Evolutionary conservation across 257 asterid genomes (phyloP).

Genomic region (Echites panduratus): DNA sequence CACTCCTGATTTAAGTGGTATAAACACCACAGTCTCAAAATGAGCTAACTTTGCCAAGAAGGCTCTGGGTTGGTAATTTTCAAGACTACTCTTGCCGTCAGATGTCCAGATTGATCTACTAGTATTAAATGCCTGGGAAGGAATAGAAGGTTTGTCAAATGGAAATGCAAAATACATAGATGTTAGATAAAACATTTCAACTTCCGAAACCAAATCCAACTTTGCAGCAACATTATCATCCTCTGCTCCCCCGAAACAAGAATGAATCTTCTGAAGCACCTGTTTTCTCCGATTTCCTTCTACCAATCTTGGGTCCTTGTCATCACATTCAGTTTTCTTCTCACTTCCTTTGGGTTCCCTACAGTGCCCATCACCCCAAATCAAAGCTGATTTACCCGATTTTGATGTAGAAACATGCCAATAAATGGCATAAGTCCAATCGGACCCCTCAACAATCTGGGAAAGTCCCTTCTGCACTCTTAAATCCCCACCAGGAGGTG

Average conservation of each 20-base stretch:
- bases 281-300: slow-evolving; percentile 46
- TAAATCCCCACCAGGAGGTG: slow-evolving; percentile 54
- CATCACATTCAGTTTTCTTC: slow-evolving; percentile 21
- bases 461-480: slow-evolving; percentile 66
- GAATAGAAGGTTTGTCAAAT: slow-evolving; percentile 84
- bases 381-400: slow-evolving; percentile 86
- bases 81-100: slow-evolving; percentile 43
- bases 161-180: slow-evolving; percentile 89
- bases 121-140: slow-evolving; percentile 91
- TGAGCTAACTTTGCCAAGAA: slow-evolving; percentile 55
- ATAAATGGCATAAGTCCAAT: slow-evolving; percentile 84
- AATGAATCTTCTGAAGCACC: slow-evolving; percentile 65
- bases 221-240: slow-evolving; percentile 62
- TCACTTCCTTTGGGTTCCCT: slow-evolving; percentile 41
- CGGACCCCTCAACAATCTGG: slow-evolving; percentile 70
- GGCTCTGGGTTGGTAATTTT: slow-evolving; percentile 72
- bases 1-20: slow-evolving; percentile 80
- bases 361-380: slow-evolving; percentile 96
- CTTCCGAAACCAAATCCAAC: slow-evolving; percentile 60
- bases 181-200: slow-evolving; percentile 75
- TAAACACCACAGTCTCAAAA: slow-evolving; percentile 51
- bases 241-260: slow-evolving; percentile 69
- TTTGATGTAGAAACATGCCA: slow-evolving; percentile 92
- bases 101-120: slow-evolving; percentile 79
- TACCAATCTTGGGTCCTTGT: slow-evolving; percentile 12